Base-by-base conservation (phyloP, 2,329 filamentous ascomycete species). In the Cordyceps sp. region DNA sequence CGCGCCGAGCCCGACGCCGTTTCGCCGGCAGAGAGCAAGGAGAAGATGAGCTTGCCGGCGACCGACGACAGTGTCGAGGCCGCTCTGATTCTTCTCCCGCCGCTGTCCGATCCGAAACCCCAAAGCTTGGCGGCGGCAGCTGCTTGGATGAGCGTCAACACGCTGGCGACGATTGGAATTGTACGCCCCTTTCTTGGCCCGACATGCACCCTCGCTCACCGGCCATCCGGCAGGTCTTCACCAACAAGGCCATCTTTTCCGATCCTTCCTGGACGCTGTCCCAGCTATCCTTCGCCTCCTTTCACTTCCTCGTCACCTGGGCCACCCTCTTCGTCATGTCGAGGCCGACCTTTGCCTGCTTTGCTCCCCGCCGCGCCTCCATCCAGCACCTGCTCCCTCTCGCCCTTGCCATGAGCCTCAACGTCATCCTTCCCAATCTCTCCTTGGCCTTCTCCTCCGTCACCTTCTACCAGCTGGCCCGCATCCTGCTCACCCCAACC, bases 231-330 rank as follows among this genome's bases (percentile, higher is more conserved):
- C 34, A 75, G 71, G 70, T 80, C 45, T 78, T 78, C 47, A 73
- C 70, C 26, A 79, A 79, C 56, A 79, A 79, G 52, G 66, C 65
- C 39, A 76, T 80, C 49, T 79, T 79, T 55, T 67, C 66, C 17
- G 67, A 76, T 38, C 65, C 66, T 13, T 64, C 62, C 12, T 60
- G 76, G 45, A 71, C 70, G 45, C 59, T 71, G 20, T 66, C 62
- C 37, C 74, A 79, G 50, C 63, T 78, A 31, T 66, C 68, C 23
- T 80, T 80, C 44, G 74, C 74, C 30, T 60, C 69, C 33, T 78
- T 78, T 52, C 75, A 80, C 53, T 80, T 80, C 54, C 58, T 69
- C 45, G 58, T 78, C 45, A 80, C 75, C 18, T 75, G 64, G 52
- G 44, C 69, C 4, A 75, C 73, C 9, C 62, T 80, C n/a, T 73